Evolutionary conservation across 2,329 filamentous ascomycete species (phyloP), one percentile per base, ranked within the genome.

Genomic region (Arthrobotrys pseudoclavata): DNA sequence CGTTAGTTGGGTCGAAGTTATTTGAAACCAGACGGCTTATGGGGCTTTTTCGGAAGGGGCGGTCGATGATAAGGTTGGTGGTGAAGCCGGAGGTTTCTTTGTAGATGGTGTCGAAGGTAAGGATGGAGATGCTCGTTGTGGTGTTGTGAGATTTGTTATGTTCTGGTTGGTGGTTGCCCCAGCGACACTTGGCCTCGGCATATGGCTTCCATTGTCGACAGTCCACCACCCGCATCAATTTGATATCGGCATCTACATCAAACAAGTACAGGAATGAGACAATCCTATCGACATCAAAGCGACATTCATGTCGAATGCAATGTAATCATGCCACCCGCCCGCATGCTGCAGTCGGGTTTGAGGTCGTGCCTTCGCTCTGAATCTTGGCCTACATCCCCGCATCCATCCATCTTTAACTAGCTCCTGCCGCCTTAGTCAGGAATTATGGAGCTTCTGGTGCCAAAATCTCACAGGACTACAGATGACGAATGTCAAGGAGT

Each of bases 81-180:
- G 34, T 42, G 55, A 60, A 42, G 34, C 12, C 55, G 34, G 55
- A 24, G 34, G 52, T 42, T 24, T 18, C 34, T 60, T n/a, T n/a
- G 55, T 24, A 15, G 55, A 26, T 60, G 34, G 55, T 26, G 9
- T 60, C 6, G 20, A 42, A 26, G 20, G 12, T 26, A 4, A 40
- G 55, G 55, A 60, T 42, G 55, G 34, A 10, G 29, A 57, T 31
- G 22, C 20, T 26, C 47, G 29, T 50, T 53, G 63, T 57, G 52
- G 64, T 48, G 60, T 55, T 40, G 48, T 37, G 5, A 9, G 6
- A 24, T 48, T 66, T 72, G 29, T 64, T 72, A 18, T 64, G 50
- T 72, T 60, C 18, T 26, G 1, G 31, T 13, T 42, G 26, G 37
- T 50, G 60, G 69, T 72, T 72, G 69, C 69, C 69, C 48, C 24